phyloP scores from a whole-genome alignment of 2,329 filamentous ascomycete species.

The Fusarium sp. region DNA sequence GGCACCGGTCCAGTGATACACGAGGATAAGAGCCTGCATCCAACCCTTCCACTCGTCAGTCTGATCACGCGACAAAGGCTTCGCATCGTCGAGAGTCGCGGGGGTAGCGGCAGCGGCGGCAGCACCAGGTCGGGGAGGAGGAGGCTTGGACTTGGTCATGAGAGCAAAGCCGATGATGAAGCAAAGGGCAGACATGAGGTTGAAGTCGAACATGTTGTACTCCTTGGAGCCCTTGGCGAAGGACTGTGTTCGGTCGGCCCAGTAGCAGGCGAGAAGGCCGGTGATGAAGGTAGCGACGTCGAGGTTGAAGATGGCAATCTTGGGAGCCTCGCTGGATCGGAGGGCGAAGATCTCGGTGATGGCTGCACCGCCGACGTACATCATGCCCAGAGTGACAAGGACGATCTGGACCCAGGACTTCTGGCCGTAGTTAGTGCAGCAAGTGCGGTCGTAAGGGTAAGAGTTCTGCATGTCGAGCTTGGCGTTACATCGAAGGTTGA shows the following conservation, averaged over 20 bases:
- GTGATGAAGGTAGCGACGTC: conserved; percentile 41
- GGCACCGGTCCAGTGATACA: conserved; percentile 67
- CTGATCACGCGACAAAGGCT: conserved; percentile 59
- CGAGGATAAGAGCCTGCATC: conserved; percentile 66
- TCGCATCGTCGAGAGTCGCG: conserved; percentile 35
- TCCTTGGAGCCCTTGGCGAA: conserved; percentile 46
- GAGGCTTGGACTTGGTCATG: conserved; percentile 36
- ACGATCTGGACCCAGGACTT: conserved; percentile 41
- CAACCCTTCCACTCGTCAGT: conserved; percentile 75
- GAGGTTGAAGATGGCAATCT: conserved; percentile 33
- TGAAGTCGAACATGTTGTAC: conserved; percentile 39
- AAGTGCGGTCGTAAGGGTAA: conserved; percentile 62
- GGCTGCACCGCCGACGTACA: conserved; percentile 34
- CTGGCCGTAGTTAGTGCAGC: conserved; percentile 61
- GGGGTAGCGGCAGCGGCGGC: background rate
- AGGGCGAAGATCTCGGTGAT: conserved; percentile 28
- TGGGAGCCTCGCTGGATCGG: conserved; percentile 18
- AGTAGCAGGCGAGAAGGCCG: conserved; percentile 46
- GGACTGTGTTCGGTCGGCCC: conserved; percentile 47
- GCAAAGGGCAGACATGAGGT: conserved; percentile 33
- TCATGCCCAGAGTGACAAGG: conserved; percentile 32
- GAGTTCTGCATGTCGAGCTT: conserved; percentile 48
- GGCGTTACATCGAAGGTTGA: conserved; percentile 66
- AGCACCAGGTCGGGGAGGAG: conserved; percentile 15
- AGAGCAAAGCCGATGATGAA: conserved; percentile 31